These are phyloP conservation scores for Cordyceps militaris DNA, from an alignment of 2,329 filamentous ascomycete species.

Conservation along the genomic window DNA sequence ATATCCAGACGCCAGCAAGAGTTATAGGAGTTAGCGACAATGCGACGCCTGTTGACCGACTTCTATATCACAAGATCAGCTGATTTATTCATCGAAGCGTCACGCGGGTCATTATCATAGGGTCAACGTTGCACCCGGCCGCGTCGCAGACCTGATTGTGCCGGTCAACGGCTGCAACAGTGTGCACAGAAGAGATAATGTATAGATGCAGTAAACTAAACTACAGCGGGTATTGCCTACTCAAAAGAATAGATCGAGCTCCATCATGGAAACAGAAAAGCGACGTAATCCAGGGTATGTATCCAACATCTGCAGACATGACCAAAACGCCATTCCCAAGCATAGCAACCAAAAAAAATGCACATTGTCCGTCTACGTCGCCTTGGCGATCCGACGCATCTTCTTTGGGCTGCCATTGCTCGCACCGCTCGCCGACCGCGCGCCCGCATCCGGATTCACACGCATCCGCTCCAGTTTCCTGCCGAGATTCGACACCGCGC, in stretches of 20 bases:
- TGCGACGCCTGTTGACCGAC: no score
- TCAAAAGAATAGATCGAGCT: not conserved
- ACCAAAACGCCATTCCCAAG: slow-evolving; percentile 2
- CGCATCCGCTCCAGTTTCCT: slow-evolving; percentile 45
- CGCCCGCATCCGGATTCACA: slow-evolving; percentile 33
- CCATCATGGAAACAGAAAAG: not conserved
- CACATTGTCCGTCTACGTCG: not conserved
- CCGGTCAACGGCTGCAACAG: no score
- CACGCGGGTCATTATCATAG: no score
- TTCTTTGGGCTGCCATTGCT: slow-evolving; percentile 44
- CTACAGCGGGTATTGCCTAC: slow-evolving; percentile 9
- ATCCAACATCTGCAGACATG: not conserved
- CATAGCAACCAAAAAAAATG: not conserved
- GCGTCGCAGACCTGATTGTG: no score
- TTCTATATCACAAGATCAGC: no score
- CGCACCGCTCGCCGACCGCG: slow-evolving; percentile 19
- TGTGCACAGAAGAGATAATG: not conserved
- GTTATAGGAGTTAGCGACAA: no score
- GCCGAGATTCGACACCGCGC: slow-evolving; percentile 31
- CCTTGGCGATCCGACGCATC: slow-evolving; percentile 32
- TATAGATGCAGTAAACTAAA: slow-evolving; percentile 4
- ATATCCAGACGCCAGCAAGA: no score
- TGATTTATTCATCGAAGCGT: no score
- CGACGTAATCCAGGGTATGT: not conserved
- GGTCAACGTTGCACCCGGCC: no score